Percentiles rank a stretch among this genome's conserved stretches.
Conservation (phyloP, 345 rosid species). For the Euphorbia peplus region DNA sequence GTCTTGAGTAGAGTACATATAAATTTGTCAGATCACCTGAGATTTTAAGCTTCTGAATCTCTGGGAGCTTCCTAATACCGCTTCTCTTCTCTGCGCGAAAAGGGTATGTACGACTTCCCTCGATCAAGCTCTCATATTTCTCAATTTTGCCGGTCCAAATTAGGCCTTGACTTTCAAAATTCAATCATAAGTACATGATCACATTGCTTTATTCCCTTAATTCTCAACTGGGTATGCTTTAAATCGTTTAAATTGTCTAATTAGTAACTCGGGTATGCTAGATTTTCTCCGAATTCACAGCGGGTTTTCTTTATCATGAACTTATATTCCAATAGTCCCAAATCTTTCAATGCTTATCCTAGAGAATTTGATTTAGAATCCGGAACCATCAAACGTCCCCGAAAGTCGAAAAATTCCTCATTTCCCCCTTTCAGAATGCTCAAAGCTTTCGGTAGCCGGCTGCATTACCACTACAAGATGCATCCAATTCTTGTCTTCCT, state of each 20-base stretch:
- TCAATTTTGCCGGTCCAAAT: neutral
- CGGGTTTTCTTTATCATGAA: constrained; percentile 54
- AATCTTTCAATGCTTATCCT: constrained; percentile 71
- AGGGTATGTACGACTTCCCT: constrained; percentile 20
- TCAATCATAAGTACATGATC: constrained; percentile 30
- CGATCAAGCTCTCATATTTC: constrained; percentile 6
- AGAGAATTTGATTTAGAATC: constrained; percentile 77
- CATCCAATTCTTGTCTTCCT: constrained; percentile 55
- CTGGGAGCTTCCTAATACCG: neutral
- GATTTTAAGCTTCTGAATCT: neutral
- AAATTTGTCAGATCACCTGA: too few species aligned
- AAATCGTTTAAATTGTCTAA: too few species aligned
- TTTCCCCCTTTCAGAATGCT: constrained; percentile 49
- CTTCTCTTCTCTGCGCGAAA: neutral
- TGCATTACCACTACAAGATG: constrained; percentile 56
- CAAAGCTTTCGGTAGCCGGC: constrained; percentile 47
- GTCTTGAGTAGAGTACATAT: too few species aligned
- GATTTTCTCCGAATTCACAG: constrained; percentile 23
- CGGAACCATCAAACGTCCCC: constrained; percentile 46
- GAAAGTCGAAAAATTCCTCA: constrained; percentile 49
- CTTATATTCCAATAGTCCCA: constrained; percentile 50
- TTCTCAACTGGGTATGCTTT: too few species aligned
- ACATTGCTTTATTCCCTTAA: constrained; percentile 9
- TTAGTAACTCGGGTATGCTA: constrained; percentile 49
- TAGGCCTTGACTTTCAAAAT: neutral